Evolutionary conservation across 192 early-diverging fungal genomes (phyloP), one percentile per base, ranked within the genome.

Genomic region (Rhizophagus sp.): DNA sequence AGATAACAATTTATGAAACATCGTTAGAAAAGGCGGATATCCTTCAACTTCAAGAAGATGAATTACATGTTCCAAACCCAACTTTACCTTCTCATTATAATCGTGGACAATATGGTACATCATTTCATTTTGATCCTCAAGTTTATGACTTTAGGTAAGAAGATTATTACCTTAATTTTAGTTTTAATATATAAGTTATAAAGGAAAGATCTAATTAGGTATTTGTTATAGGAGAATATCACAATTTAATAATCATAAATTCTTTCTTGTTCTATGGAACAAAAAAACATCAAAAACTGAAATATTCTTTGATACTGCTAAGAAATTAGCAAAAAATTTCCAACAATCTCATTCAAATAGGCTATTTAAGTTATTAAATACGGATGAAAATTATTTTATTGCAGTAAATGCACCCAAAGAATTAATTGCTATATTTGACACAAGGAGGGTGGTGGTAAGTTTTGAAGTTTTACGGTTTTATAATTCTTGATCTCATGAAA

Each of bases 351-450:
- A 75, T 62, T 10, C 34, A 1, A 2, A 15, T 24, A 49, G 24
- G 17, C 11, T 47, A 27, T 49, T 27, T 12, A 73, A 30, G 3
- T 30, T 2, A 27, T 13, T 50, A 25, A 15, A 10, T 49, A 7
- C n/a, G 5, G 41, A 47, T 25, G 34, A 17, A 49, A 50, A 73
- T 30, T 73, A 25, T 27, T 9, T 50, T 8, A 49, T 73, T 30
- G 41, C 75, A 25, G 8, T 78, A 33, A 78, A 78, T 67, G 44
- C 50, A 15, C 44, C 76, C 11, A 78, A 64, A 78, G 36, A 24
- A 0, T 62, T 81, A 34, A 66, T 75, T 57, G 80, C 74, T 1
- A 65, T 74, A 36, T 65, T 24, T 4, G 11, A 61, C 39, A 75
- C 17, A 62, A 15, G 12, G 19, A 61, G 13, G 0, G 30, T 13